Evolutionary conservation across 176 grass and related monocot genomes (phyloP).

Genomic region (Areca catechu): DNA sequence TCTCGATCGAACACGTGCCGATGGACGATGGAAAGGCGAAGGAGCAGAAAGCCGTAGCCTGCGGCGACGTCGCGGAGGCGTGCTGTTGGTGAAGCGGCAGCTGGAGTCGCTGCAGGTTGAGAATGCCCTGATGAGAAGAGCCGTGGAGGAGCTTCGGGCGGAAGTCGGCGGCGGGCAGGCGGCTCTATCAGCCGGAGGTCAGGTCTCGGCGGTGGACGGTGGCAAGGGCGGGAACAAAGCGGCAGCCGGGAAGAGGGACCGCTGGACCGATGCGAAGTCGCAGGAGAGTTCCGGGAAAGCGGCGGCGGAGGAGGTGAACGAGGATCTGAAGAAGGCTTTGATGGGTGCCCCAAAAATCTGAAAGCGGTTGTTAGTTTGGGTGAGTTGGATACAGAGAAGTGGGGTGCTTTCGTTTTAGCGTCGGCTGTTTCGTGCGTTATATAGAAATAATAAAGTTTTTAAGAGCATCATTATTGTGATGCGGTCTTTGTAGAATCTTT

Average conservation of each 20-base stretch:
- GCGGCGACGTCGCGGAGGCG: neutral
- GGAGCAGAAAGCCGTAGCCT: neutral
- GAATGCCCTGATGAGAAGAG: constrained; percentile 39
- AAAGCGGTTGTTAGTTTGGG: neutral
- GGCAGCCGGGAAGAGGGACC: constrained; percentile 13
- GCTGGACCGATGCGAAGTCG: constrained; percentile 6
- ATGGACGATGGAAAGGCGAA: constrained; percentile 6
- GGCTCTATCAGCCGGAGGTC: neutral
- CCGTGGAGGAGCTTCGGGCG: constrained; percentile 57
- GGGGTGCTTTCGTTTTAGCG: no score
- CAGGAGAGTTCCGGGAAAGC: constrained; percentile 1
- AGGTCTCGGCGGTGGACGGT: neutral
- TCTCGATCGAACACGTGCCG: constrained; percentile 54
- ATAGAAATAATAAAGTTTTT: no score
- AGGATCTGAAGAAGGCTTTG: constrained; percentile 50
- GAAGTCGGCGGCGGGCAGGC: constrained; percentile 23
- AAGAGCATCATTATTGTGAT: no score
- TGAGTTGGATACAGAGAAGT: no score
- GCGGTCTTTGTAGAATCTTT: no score
- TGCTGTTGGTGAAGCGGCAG: constrained; percentile 30
- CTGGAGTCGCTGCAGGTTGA: constrained; percentile 56
- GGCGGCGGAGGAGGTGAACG: constrained; percentile 14
- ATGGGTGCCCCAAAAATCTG: constrained; percentile 1
- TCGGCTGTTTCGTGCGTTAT: no score
- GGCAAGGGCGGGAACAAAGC: neutral